Base-by-base conservation (phyloP, 345 rosid genomes). In the Kandelia obovata region DNA sequence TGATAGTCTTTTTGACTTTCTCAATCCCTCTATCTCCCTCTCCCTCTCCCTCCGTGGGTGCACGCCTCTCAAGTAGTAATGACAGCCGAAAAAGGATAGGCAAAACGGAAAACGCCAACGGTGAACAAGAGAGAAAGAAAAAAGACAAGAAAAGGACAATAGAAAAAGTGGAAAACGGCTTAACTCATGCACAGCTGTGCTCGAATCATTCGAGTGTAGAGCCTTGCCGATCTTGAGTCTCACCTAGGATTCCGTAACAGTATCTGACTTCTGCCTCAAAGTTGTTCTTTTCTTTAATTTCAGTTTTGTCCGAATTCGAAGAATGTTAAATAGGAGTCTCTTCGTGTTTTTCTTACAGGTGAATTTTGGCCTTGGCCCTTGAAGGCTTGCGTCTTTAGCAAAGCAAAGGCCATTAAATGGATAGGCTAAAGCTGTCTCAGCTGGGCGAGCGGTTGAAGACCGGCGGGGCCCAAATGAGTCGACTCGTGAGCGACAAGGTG, bases 391-490 rank as follows among this genome's bases (percentile, higher is more conserved):
- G 67, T 39, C 13, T 26, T 51, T 69, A 43, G 19, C 31, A 11
- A 7, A 20, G 53, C 21, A 49, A 58, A 43, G 16, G 66, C 37
- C 52, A 7, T 34, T 34, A 73, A 73, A 91, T 91, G 94, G 96
- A 91, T 72, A 91, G 85, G 71, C 51, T 83, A 71, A 92, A 89
- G 70, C 71, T 92, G 39, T 73, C 88, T 25, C 85, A 89, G 77
- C 85, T 83, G 83, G 89, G 96, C 28, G 97, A 92, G 75, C 73
- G 80, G 62, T 68, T 92, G 67, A 89, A 84, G 83, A 84, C 81
- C 0, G 88, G 94, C 49, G 92, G 94, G 63, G 92, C 96, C 75
- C 92, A 92, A 43, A 87, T 92, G 92, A 82, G 91, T 37, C 66
- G 94, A 55, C 80, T 89, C 70, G 87, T 88, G 6, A 83, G 91